Percentiles rank a stretch among this genome's conserved stretches.
Conservation (phyloP, 2,329 filamentous ascomycete genomes). For the Blastomyces silverae region DNA sequence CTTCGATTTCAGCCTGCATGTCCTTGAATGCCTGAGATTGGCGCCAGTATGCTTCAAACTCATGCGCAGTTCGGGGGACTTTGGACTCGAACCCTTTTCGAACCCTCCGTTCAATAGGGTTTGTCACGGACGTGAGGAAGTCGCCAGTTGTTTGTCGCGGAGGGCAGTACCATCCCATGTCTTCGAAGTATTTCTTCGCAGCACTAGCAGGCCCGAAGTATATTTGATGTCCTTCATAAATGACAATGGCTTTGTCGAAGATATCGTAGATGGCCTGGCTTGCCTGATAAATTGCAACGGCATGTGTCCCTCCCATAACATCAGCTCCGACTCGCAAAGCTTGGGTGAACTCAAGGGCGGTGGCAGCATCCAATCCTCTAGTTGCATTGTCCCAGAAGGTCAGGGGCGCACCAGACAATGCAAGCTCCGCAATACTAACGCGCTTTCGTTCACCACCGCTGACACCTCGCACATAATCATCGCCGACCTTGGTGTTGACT, state of each 20-base stretch:
- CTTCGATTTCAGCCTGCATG: constrained; percentile 33
- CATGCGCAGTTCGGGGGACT: constrained; percentile 60
- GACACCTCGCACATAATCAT: constrained; percentile 56
- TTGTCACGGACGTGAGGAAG: constrained; percentile 63
- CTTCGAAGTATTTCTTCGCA: constrained; percentile 60
- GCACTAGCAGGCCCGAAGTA: constrained; percentile 59
- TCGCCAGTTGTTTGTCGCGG: constrained; percentile 61
- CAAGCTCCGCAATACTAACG: constrained; percentile 44
- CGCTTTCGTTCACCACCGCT: constrained; percentile 57
- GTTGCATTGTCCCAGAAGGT: constrained; percentile 45
- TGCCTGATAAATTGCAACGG: constrained; percentile 55
- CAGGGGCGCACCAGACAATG: constrained; percentile 33
- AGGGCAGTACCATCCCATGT: constrained; percentile 62
- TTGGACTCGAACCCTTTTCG: constrained; percentile 53
- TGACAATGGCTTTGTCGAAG: constrained; percentile 67
- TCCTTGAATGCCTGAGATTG: constrained; percentile 30
- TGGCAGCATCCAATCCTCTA: constrained; percentile 50
- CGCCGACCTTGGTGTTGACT: constrained; percentile 44
- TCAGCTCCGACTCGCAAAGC: constrained; percentile 48
- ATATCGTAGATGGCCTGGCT: constrained; percentile 50
- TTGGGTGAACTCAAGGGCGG: constrained; percentile 53
- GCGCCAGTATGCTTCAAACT: constrained; percentile 53
- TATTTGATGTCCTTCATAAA: constrained; percentile 72
- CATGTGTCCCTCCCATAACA: constrained; percentile 45
- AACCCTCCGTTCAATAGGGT: constrained; percentile 53